Conservation (phyloP, 106 monocot species). For the Narthecium ossifragum region DNA sequence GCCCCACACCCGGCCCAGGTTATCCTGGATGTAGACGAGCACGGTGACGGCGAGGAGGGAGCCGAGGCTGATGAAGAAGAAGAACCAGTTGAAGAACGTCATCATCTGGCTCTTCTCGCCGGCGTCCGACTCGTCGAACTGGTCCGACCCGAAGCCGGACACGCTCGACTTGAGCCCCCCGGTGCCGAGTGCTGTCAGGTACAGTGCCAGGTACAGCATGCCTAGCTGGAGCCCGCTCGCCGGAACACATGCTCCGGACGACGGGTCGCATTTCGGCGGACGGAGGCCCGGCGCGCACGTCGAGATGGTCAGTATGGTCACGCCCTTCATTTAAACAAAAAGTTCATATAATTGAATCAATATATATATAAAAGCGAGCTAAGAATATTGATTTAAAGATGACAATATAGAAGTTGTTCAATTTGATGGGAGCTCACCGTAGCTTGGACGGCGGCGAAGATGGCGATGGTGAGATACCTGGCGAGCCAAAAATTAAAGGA, state of each 20-base stretch:
- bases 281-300: constrained; percentile 39
- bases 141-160: constrained; percentile 53
- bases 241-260: constrained; percentile 11
- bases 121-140: constrained; percentile 40
- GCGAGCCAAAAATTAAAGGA: no score
- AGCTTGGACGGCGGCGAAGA: constrained; percentile 59
- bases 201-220: constrained; percentile 34
- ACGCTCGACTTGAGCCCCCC: constrained; percentile 47
- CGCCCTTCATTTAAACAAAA: constrained; percentile 22
- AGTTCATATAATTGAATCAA: no score
- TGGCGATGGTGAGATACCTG: constrained; percentile 63
- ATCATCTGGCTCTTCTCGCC: constrained; percentile 21
- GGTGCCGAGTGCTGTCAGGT: constrained; percentile 29
- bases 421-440: no score
- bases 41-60: constrained; percentile 53
- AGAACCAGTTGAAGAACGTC: constrained; percentile 64
- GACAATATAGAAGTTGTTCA: no score
- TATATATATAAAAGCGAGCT: no score
- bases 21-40: constrained; percentile 52
- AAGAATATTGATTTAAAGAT: no score
- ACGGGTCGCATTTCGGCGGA: constrained; percentile 26
- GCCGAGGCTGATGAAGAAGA: constrained; percentile 70
- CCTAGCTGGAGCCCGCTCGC: constrained; percentile 33
- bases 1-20: constrained; percentile 32
- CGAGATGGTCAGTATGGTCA: constrained; percentile 47